Conservation (phyloP, 805 yeast species). For the Starmerella vaccinii region DNA sequence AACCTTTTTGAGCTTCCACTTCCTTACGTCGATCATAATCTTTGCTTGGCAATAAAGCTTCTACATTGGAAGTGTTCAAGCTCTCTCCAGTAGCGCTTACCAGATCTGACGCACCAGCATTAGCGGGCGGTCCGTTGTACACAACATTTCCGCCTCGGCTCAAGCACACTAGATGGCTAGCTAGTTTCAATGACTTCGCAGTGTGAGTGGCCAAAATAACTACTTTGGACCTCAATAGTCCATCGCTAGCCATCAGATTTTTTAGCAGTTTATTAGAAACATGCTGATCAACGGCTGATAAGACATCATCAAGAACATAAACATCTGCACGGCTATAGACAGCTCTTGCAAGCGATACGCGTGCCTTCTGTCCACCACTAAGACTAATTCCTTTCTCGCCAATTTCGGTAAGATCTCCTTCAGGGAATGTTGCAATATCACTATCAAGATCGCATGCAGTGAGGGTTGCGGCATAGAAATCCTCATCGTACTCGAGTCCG, state of each 20-base stretch:
- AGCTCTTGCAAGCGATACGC: constrained; percentile 84
- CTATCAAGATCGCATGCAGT: constrained; percentile 71
- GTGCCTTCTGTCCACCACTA: constrained; percentile 92
- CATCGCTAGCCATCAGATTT: constrained; percentile 66
- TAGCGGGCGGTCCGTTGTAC: constrained; percentile 1
- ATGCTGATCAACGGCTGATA: constrained; percentile 91
- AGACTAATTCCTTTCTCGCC: constrained; percentile 95
- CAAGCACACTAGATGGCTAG: constrained; percentile 7
- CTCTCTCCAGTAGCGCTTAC: constrained; percentile 3
- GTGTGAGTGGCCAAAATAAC: constrained; percentile 76
- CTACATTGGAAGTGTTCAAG: not conserved
- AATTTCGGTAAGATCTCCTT: constrained; percentile 79
- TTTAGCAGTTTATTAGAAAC: constrained; percentile 63
- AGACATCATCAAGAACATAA: constrained; percentile 77
- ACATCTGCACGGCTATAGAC: constrained; percentile 89
- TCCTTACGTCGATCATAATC: not conserved
- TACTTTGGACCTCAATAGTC: constrained; percentile 62
- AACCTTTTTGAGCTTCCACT: not conserved
- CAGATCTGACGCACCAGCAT: not conserved
- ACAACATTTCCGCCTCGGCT: not conserved
- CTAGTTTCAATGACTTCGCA: constrained; percentile 50
- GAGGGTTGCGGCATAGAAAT: constrained; percentile 44
- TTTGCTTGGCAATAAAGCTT: not conserved
- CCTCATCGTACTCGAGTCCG: constrained; percentile 70
- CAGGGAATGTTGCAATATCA: constrained; percentile 64